Evolutionary conservation across 495 filamentous ascomycete genomes (phyloP).

Genomic region (Staphylotrichum tortipilum): DNA sequence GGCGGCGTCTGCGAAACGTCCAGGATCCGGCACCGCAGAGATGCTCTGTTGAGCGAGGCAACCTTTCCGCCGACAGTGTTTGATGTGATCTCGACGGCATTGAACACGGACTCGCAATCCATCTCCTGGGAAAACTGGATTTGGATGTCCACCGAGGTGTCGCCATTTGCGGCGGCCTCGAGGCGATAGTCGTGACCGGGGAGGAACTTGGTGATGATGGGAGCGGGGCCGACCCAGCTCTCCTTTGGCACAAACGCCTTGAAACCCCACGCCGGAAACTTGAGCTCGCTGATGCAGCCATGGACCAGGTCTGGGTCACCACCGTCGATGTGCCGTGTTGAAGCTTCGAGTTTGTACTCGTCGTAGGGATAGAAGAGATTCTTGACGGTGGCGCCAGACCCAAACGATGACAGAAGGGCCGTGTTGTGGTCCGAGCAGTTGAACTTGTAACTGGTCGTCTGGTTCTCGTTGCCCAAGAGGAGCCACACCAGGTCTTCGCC

Average conservation of each 20-base stretch:
- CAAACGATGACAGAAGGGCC: slow-evolving; percentile 49
- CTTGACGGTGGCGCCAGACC: slow-evolving; percentile 47
- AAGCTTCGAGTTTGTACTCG: slow-evolving; percentile 41
- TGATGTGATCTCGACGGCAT: slow-evolving; percentile 34
- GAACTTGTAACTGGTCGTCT: slow-evolving; percentile 51
- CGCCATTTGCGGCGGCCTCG: slow-evolving; percentile 30
- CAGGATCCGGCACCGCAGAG: slow-evolving; percentile 10
- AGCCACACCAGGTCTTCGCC: slow-evolving; percentile 44
- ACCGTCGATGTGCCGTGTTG: slow-evolving; percentile 9
- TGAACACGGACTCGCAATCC: slow-evolving; percentile 48
- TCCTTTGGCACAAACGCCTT: slow-evolving; percentile 56
- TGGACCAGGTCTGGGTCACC: slow-evolving; percentile 1
- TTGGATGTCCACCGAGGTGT: slow-evolving; percentile 37
- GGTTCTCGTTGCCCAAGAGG: slow-evolving; percentile 55
- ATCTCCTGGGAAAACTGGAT: slow-evolving; percentile 56
- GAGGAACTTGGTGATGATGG: slow-evolving; percentile 54
- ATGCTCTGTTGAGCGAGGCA: slow-evolving; percentile 11
- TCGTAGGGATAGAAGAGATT: slow-evolving; percentile 65
- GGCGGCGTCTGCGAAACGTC: slow-evolving; percentile 10
- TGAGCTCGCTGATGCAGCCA: slow-evolving; percentile 13
- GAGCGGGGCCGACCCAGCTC: slow-evolving; percentile 42
- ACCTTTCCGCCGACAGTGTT: slow-evolving; percentile 32
- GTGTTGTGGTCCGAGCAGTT: slow-evolving; percentile 44
- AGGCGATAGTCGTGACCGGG: slow-evolving; percentile 56
- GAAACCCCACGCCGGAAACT: slow-evolving; percentile 50